Percentiles rank a stretch among this genome's conserved stretches.
Evolutionary conservation across 768 basidiomycete genomes (phyloP).

Genomic region (Tylopilus intermedius): DNA sequence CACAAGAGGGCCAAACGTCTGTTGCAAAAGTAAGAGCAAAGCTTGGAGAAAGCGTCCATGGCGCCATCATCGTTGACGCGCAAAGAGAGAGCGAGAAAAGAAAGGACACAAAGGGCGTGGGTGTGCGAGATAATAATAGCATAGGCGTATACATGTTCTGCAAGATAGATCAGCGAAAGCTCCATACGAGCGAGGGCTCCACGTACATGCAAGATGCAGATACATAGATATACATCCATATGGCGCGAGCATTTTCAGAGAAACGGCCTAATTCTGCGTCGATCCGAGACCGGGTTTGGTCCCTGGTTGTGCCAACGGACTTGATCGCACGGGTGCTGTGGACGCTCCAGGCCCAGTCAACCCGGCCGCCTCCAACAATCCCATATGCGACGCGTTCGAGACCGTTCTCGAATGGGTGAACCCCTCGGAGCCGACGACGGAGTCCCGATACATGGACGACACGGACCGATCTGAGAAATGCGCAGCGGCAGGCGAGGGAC

Average conservation of each 20-base stretch:
- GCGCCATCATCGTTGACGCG: not conserved
- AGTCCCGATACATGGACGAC: conserved; percentile 19
- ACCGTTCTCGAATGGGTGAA: conserved; percentile 15
- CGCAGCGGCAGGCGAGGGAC: conserved; percentile 20
- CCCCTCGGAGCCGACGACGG: conserved; percentile 4
- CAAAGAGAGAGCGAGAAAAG: not conserved
- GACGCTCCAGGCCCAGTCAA: not conserved
- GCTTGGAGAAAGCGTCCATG: not conserved
- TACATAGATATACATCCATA: not conserved
- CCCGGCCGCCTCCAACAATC: conserved; percentile 24
- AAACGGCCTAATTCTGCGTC: not conserved
- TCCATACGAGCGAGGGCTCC: not conserved
- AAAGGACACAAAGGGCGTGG: not conserved
- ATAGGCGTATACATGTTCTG: not conserved
- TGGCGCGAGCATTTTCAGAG: too few relatives aligned
- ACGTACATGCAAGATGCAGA: not conserved
- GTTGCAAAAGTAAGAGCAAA: not conserved
- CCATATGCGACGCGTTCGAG: conserved; percentile 20
- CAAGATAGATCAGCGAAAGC: not conserved
- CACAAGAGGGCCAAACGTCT: not conserved
- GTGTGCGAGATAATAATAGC: not conserved
- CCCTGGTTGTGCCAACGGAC: conserved; percentile 18
- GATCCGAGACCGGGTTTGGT: not conserved
- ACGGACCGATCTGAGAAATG: conserved; percentile 26
- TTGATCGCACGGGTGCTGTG: conserved; percentile 10